Evolutionary conservation across 441 rosid genomes (phyloP), one percentile per base, ranked within the genome.

Genomic region (Jatropha multifida): DNA sequence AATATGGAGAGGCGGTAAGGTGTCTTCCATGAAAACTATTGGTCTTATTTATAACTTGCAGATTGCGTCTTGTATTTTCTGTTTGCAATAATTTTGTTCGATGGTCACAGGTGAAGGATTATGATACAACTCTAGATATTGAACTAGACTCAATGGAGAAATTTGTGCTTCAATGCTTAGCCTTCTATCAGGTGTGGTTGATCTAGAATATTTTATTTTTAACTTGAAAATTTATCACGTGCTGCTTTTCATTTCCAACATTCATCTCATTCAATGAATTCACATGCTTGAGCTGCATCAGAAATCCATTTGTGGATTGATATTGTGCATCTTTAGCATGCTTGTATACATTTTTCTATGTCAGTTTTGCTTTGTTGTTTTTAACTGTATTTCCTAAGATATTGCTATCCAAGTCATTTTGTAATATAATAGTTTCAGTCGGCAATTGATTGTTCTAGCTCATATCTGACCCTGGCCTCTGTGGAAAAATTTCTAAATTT

Each of bases 61-160:
- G 52, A 0, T 65, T 73, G 14, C 20, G 46, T 48, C 58, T 17
- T 74, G 48, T 20, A 72, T 71, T 80, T 54, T 77, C 74, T 59
- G 71, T 82, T 76, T 80, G 27, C 77, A 58, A 69, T 75, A 74
- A 65, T 76, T 75, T 27, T 62, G 37, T 48, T 65, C 80, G 62
- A 73, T 80, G 75, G 65, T 83, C 62, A 76, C 86, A 96, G 99
- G 89, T 92, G 61, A 96, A 91, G 85, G 98, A 96, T 80, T 96
- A 96, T 73, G 99, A 94, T 88, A 97, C 99, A 71, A 86, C 96
- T 63, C 88, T 96, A 68, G 98, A 91, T 76, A 81, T 91, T 81
- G 99, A 96, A 77, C 89, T 93, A 72, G 98, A 96, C 81, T 94
- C 98, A 7, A 86, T 93, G 91, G 99, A 93, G 49, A 96, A 96